Base-by-base conservation (phyloP, 2,329 filamentous ascomycete species). In the Pseudocercospora pini-densiflorae region DNA sequence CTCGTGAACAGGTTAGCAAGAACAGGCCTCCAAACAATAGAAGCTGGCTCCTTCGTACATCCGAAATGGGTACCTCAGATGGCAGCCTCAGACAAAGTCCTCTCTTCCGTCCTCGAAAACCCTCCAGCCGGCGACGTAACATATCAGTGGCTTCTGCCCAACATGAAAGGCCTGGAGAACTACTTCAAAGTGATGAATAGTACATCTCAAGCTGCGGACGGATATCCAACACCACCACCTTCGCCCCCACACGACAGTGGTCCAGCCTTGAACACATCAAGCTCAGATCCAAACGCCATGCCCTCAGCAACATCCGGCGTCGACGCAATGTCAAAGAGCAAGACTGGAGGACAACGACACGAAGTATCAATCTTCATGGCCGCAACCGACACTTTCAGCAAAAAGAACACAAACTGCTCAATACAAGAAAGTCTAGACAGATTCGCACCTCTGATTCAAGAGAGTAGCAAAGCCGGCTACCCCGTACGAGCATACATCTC, bases 21-120 rank as follows among this genome's bases (percentile, higher is more conserved):
- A 69, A 90, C 91, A 0, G 92, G 92, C 0, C 77, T 95, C 49
- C 81, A 82, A 5, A 89, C 89, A 2, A 94, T 96, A 68, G 92
- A 96, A 78, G 89, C 91, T 19, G 93, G 92, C 0, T 92, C 91
- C 1, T 93, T 96, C 75, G 92, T 96, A 9, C 87, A 90, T 55
- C 91, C 92, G 1, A 93, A 92, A 86, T 94, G 91, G 87, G 89
- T 94, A 59, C 92, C 93, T 3, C 93, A 95, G 84, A 94, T 94
- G 92, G 89, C 89, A 70, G 90, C 92, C 74, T 94, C 92, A 1
- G 86, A 87, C 75, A 85, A 91, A 47, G 92, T 95, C 55, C 85
- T 95, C 64, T 81, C 90, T 69, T 87, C 92, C 73, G 81, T 93
- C 61, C 83, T 93, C 12, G 79, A 85, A 49, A 80, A 82, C 40